Evolutionary conservation across 495 filamentous ascomycete genomes (phyloP), one percentile per base, ranked within the genome.

Genomic region (Penicillium alfredii): DNA sequence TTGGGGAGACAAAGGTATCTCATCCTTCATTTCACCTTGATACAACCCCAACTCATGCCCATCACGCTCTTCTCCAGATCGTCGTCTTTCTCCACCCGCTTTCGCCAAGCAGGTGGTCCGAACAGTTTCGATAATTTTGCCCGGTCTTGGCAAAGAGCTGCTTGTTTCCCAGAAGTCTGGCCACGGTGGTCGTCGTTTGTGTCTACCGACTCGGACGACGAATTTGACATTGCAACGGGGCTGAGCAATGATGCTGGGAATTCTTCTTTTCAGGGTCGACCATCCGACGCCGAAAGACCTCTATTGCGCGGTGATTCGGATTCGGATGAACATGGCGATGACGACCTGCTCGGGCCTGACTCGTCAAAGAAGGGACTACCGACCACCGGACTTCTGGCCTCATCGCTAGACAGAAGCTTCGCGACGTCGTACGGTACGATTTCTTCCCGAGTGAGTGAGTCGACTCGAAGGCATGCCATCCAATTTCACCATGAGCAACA

Each of bases 101-200:
- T 96, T 15, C 72, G 83, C 42, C 80, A 93, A 34, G 84, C 81
- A 8, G 92, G 92, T 25, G 92, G 92, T 18, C 82, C 86, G 32
- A 98, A 98, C 58, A 92, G 84, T 54, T 80, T 97, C 48, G 81
- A 93, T 47, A 95, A 89, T 51, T 98, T 98, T 56, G 84, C 92
- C 30, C 78, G 86, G 29, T 93, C 86, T 46, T 97, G 90, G 88
- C 86, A 87, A 53, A 78, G 92, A 51, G 92, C 92, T 21, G 88
- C 90, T 3, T 79, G 74, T 21, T 98, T 96, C 67, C 72, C 74
- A 16, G 90, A 96, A 55, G 82, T 94, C 32, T 73, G 88, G 10
- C 84, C 86, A 4, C 77, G 80, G 14, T 77, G 78, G 3, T 76
- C 80, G 11, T 79, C 85, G 14, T 86, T 93, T 48, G 63, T 83